Evolutionary conservation across 164 flowering plant genomes (phyloP).

Genomic region (Euptelea pleiosperma): DNA sequence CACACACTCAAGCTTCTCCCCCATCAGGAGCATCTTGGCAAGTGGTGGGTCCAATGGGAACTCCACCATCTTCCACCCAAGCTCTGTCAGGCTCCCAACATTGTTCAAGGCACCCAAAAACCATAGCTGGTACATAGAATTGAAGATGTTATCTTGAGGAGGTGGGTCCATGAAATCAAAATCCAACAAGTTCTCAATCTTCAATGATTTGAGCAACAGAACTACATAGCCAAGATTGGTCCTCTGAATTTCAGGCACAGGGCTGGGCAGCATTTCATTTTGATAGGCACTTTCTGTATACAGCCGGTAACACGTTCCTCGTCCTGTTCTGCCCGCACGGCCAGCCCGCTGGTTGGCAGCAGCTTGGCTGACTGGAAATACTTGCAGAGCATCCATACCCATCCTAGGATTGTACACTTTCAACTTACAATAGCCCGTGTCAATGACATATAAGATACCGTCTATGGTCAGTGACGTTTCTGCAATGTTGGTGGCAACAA

Average conservation of each 20-base stretch:
- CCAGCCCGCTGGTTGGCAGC: slow-evolving; percentile 96
- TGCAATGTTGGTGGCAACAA: slow-evolving; percentile 97
- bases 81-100: slow-evolving; percentile 68
- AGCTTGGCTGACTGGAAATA: slow-evolving; percentile 89
- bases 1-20: slow-evolving; percentile 62
- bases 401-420: slow-evolving; percentile 88
- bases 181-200: slow-evolving; percentile 75
- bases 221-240: slow-evolving; percentile 93
- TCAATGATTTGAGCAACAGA: slow-evolving; percentile 73
- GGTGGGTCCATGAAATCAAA: slow-evolving; percentile 99
- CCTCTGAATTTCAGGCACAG: slow-evolving; percentile 92
- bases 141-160: slow-evolving; percentile 86
- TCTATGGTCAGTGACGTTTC: slow-evolving; percentile 97
- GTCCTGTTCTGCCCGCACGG: slow-evolving; percentile 97
- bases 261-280: slow-evolving; percentile 80
- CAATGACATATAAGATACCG: slow-evolving; percentile 90
- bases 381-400: slow-evolving; percentile 98
- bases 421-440: slow-evolving; percentile 90
- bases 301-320: slow-evolving; percentile 83
- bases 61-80: slow-evolving; percentile 97
- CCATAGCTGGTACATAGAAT: slow-evolving; percentile 95
- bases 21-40: slow-evolving; percentile 90
- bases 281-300: slow-evolving; percentile 79
- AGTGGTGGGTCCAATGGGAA: slow-evolving; percentile 94
- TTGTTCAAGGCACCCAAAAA: slow-evolving; percentile 84